Conservation (phyloP, 2,329 filamentous ascomycete genomes). For the Aspergillus sp. region DNA sequence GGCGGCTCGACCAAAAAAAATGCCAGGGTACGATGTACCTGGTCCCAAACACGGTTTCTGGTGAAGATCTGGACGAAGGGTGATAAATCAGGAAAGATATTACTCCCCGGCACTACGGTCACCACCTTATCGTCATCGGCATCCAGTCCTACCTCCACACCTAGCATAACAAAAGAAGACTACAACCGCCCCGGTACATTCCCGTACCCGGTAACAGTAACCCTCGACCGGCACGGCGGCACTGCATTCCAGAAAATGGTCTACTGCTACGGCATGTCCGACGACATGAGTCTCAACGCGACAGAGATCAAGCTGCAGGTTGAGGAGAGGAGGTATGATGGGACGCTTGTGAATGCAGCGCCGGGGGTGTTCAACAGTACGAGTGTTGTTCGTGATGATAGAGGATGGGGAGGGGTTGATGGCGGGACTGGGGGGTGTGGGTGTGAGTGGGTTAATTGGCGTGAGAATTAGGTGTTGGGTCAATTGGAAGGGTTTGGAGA, state of each 20-base stretch:
- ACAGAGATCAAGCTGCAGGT: slow-evolving; percentile 42
- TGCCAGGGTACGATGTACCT: slow-evolving; percentile 50
- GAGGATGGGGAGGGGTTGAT: slow-evolving; percentile 48
- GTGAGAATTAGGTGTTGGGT: too few species aligned
- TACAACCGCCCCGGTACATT: slow-evolving; percentile 52
- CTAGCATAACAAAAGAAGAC: slow-evolving; percentile 19
- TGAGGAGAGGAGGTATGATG: slow-evolving; percentile 49
- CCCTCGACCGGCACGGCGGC: slow-evolving; percentile 55
- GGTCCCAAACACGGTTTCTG: slow-evolving; percentile 54
- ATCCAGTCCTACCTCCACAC: slow-evolving; percentile 12
- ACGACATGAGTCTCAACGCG: slow-evolving; percentile 40
- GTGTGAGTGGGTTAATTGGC: slow-evolving; percentile 55
- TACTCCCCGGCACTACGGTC: slow-evolving; percentile 14
- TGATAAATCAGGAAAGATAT: slow-evolving; percentile 18
- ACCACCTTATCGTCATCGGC: slow-evolving; percentile 7
- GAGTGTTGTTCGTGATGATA: slow-evolving; percentile 14
- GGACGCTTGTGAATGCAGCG: slow-evolving; percentile 46
- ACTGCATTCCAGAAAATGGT: slow-evolving; percentile 48
- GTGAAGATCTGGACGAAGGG: slow-evolving; percentile 57
- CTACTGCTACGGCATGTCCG: slow-evolving; percentile 55
- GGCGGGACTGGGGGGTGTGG: slow-evolving; percentile 54
- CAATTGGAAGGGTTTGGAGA: too few species aligned
- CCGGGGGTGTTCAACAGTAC: slow-evolving; percentile 33
- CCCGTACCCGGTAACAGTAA: slow-evolving; percentile 55
- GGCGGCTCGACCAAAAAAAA: slow-evolving; percentile 44